These are phyloP conservation scores for Vitis hybrid DNA, from an alignment of 177 flowering plant species.

Conservation along the genomic window DNA sequence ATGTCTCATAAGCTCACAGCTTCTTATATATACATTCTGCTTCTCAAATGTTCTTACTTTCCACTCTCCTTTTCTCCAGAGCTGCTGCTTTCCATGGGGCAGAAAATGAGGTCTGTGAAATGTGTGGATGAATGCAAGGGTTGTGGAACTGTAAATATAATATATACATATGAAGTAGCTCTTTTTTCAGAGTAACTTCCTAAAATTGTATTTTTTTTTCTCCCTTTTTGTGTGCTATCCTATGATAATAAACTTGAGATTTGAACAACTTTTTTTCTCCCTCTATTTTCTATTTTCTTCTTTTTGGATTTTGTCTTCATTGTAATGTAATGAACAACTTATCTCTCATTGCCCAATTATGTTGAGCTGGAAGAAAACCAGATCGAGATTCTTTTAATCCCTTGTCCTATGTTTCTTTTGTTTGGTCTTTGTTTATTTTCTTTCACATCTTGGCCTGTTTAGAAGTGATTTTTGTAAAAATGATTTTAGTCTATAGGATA, in stretches of 20 bases:
- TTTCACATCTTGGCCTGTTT: too few species aligned
- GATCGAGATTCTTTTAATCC: too few species aligned
- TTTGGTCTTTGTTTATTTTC: too few species aligned
- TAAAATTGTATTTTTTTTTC: constrained; percentile 20
- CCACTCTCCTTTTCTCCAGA: constrained; percentile 21
- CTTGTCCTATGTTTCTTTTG: too few species aligned
- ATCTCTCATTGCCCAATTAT: too few species aligned
- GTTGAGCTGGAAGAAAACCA: too few species aligned
- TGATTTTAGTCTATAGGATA: too few species aligned
- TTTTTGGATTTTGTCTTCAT: too few species aligned
- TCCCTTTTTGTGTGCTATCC: constrained; percentile 13
- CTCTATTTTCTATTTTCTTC: too few species aligned
- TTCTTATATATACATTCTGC: neutral
- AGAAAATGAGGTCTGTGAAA: constrained; percentile 26
- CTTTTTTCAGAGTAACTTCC: constrained; percentile 11
- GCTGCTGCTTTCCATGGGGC: constrained; percentile 46
- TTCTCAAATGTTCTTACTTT: neutral
- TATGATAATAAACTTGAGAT: constrained; percentile 12
- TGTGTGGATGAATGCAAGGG: constrained; percentile 4
- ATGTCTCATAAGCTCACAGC: neutral
- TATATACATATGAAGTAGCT: constrained; percentile 14
- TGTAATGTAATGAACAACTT: too few species aligned
- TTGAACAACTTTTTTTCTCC: too few species aligned
- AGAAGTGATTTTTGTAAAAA: too few species aligned
- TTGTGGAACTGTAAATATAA: constrained; percentile 26